Conservation (phyloP, 257 asterid species). For the Solanum chilense region DNA sequence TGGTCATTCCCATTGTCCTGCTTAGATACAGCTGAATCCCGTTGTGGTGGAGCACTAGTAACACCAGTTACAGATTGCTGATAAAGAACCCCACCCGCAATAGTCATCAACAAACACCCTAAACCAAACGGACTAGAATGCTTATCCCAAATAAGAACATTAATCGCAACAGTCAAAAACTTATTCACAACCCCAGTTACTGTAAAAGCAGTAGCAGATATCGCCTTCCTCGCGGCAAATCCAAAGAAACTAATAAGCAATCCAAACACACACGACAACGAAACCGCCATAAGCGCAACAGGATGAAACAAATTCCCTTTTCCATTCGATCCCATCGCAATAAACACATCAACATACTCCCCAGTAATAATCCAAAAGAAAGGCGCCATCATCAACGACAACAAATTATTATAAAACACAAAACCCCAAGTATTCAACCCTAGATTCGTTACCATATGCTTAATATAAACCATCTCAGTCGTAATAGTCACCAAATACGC, state of each 20-base stretch:
- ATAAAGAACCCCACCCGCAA: constrained; percentile 83
- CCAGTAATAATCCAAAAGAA: constrained; percentile 81
- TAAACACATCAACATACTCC: constrained; percentile 70
- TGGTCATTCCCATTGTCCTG: constrained; percentile 22
- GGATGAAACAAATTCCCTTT: constrained; percentile 44
- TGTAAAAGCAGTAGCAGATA: constrained; percentile 93
- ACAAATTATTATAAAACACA: constrained; percentile 68
- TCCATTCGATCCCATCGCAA: constrained; percentile 33
- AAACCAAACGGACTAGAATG: constrained; percentile 91
- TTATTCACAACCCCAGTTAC: constrained; percentile 96
- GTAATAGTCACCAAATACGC: constrained; percentile 90
- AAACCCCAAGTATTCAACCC: constrained; percentile 97
- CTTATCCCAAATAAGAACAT: constrained; percentile 95
- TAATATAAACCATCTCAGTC: constrained; percentile 95
- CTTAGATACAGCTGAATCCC: constrained; percentile 23
- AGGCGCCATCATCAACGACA: constrained; percentile 95
- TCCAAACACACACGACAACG: constrained; percentile 86
- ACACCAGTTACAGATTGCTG: constrained; percentile 87
- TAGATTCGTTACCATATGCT: constrained; percentile 94
- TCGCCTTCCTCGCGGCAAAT: constrained; percentile 89
- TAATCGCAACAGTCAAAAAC: constrained; percentile 85
- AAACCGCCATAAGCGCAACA: constrained; percentile 59
- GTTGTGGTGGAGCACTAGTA: constrained; percentile 30
- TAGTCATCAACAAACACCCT: constrained; percentile 67
- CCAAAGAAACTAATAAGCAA: constrained; percentile 96